Percentiles rank a stretch among this genome's conserved stretches.
Evolutionary conservation across 441 rosid species (phyloP).

Genomic region (Populus trichocarpa): DNA sequence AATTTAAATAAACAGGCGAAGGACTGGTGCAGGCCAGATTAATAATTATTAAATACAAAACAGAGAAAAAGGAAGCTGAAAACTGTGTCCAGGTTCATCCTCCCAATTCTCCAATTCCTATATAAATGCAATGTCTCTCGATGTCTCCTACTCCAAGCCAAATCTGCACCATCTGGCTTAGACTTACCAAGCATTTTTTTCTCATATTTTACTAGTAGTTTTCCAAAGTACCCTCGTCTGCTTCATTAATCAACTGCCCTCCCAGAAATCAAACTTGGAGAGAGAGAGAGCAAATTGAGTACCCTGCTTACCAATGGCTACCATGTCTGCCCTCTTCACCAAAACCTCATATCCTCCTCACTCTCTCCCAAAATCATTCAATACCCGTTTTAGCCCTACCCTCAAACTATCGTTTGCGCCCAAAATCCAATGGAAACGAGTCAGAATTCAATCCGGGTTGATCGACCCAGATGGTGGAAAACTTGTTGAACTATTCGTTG

Average conservation of each 20-base stretch:
- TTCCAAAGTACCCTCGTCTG: background rate
- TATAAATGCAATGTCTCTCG: background rate
- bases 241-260: background rate
- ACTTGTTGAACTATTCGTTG: conserved; percentile 65
- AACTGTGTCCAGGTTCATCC: conserved; percentile 59
- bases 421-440: conserved; percentile 14
- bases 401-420: conserved; percentile 21
- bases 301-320: conserved; percentile 43
- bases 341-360: conserved; percentile 30
- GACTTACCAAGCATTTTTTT: background rate
- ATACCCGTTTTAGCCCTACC: conserved; percentile 38
- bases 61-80: background rate
- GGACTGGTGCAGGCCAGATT: too few species aligned
- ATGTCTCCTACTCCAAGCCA: background rate
- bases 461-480: conserved; percentile 91
- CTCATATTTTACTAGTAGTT: background rate
- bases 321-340: conserved; percentile 48
- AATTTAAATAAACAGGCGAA: too few species aligned
- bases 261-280: background rate
- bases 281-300: too few species aligned
- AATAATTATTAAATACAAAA: background rate
- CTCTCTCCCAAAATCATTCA: conserved; percentile 35
- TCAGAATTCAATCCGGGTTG: conserved; percentile 43
- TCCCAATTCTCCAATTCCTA: background rate
- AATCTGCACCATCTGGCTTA: background rate